Percentiles rank a stretch among this genome's conserved stretches.
Conservation (phyloP, 2,329 filamentous ascomycete species). For the Aspergillus pseudonomiae region DNA sequence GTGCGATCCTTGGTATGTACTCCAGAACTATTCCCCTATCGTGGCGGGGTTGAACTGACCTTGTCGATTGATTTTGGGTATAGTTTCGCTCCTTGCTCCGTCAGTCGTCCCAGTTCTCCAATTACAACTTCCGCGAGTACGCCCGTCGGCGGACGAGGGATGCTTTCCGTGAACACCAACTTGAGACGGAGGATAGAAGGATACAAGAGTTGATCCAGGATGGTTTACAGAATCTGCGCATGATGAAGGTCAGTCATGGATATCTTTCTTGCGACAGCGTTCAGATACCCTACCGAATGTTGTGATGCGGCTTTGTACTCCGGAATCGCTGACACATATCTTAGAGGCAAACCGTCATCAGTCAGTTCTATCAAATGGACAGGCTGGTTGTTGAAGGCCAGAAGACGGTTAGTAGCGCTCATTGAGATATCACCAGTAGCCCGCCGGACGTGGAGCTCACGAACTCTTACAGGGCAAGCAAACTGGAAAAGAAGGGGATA, state of each 20-base stretch:
- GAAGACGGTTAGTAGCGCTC: constrained; percentile 63
- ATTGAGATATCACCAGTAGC: not conserved
- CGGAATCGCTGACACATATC: constrained; percentile 37
- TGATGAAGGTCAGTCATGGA: constrained; percentile 76
- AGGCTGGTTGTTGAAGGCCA: constrained; percentile 88
- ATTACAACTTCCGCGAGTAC: constrained; percentile 98
- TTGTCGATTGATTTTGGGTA: not conserved
- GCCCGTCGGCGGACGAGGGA: constrained; percentile 87
- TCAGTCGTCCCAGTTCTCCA: constrained; percentile 81
- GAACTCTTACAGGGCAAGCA: constrained; percentile 43
- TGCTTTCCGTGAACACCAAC: constrained; percentile 80
- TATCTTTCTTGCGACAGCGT: not conserved
- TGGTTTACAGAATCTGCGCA: constrained; percentile 81
- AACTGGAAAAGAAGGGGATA: constrained; percentile 65
- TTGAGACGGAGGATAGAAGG: constrained; percentile 71
- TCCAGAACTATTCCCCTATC: not conserved
- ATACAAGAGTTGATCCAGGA: constrained; percentile 89
- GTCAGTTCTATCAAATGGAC: constrained; percentile 92
- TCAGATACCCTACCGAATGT: not conserved
- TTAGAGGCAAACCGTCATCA: constrained; percentile 92
- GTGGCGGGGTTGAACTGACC: constrained; percentile 3
- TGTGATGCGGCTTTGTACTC: not conserved
- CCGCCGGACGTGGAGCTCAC: constrained; percentile 5
- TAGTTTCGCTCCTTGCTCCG: constrained; percentile 92
- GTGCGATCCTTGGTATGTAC: constrained; percentile 50